Conservation (phyloP, 371 early-diverging fungal species). For the Zychaea mexicana region DNA sequence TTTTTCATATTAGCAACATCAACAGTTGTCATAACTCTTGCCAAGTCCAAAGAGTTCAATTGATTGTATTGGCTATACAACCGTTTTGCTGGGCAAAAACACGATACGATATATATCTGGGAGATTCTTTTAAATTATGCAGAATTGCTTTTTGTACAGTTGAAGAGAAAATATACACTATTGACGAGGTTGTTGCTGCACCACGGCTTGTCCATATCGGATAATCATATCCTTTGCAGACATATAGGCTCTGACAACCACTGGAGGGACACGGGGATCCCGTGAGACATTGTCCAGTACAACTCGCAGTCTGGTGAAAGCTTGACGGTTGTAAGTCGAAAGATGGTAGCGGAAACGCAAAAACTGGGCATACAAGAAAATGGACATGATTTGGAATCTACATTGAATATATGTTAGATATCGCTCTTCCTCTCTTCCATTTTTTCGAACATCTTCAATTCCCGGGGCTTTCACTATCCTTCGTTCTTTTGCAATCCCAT, state of each 20-base stretch:
- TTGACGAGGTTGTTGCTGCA: slow-evolving; percentile 48
- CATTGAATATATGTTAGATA: not conserved
- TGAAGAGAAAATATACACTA: not conserved
- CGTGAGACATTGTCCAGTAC: slow-evolving; percentile 54
- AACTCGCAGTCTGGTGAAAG: slow-evolving; percentile 59
- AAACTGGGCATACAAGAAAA: slow-evolving; percentile 83
- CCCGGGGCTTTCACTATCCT: not conserved
- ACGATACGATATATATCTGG: too few species aligned
- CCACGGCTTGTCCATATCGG: slow-evolving; percentile 59
- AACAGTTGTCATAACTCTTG: too few species aligned
- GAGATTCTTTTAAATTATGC: slow-evolving; percentile 3
- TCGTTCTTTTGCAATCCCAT: too few species aligned
- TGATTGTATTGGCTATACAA: too few species aligned
- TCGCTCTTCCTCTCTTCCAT: too few species aligned
- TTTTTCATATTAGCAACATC: too few species aligned
- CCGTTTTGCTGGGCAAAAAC: too few species aligned
- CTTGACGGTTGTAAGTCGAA: slow-evolving; percentile 67
- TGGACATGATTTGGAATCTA: slow-evolving; percentile 71
- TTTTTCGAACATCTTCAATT: too few species aligned
- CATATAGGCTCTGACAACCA: slow-evolving; percentile 57
- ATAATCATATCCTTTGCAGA: slow-evolving; percentile 53
- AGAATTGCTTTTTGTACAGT: not conserved
- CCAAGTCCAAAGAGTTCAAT: too few species aligned
- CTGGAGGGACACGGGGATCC: slow-evolving; percentile 60
- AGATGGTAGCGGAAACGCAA: slow-evolving; percentile 84